These are phyloP conservation scores for Aspergillus sp. DNA, from an alignment of 2,329 filamentous ascomycete species.

Conservation along the genomic window DNA sequence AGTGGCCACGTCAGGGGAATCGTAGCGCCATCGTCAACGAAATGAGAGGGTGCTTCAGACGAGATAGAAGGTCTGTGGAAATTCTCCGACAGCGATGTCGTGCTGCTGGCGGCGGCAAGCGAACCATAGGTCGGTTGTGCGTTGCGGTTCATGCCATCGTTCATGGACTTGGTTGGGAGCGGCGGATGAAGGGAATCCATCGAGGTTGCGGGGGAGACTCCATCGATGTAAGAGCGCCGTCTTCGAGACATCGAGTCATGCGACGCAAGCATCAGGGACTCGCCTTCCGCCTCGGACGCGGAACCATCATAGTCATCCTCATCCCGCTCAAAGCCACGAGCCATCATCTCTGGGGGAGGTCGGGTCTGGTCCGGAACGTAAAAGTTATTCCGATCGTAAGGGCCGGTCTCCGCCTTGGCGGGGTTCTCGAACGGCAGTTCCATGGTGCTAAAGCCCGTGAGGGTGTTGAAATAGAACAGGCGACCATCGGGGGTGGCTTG, in stretches of 20 bases:
- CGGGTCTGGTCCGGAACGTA: constrained; percentile 85
- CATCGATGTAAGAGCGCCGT: constrained; percentile 67
- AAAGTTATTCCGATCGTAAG: constrained; percentile 83
- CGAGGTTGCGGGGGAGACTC: constrained; percentile 80
- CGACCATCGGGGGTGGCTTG: constrained; percentile 92
- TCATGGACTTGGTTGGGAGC: constrained; percentile 57
- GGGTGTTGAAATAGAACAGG: constrained; percentile 96
- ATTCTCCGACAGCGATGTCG: constrained; percentile 56
- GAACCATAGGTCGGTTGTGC: constrained; percentile 30
- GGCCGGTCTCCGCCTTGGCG: constrained; percentile 76
- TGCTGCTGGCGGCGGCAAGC: constrained; percentile 51
- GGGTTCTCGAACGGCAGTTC: constrained; percentile 93
- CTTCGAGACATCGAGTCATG: constrained; percentile 65
- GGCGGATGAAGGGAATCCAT: constrained; percentile 86
- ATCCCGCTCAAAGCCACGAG: constrained; percentile 74
- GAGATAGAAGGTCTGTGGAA: constrained; percentile 43
- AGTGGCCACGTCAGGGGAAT: constrained; percentile 83
- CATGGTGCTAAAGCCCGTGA: constrained; percentile 92
- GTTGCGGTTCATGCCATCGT: constrained; percentile 46
- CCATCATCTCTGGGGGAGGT: constrained; percentile 88
- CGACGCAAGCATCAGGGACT: constrained; percentile 67
- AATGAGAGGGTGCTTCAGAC: constrained; percentile 68
- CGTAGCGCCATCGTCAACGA: constrained; percentile 84
- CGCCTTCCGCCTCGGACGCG: constrained; percentile 81
- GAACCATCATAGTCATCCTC: constrained; percentile 93